Base-by-base conservation (phyloP, 106 monocot species). In the Dendrobium huoshanense region DNA sequence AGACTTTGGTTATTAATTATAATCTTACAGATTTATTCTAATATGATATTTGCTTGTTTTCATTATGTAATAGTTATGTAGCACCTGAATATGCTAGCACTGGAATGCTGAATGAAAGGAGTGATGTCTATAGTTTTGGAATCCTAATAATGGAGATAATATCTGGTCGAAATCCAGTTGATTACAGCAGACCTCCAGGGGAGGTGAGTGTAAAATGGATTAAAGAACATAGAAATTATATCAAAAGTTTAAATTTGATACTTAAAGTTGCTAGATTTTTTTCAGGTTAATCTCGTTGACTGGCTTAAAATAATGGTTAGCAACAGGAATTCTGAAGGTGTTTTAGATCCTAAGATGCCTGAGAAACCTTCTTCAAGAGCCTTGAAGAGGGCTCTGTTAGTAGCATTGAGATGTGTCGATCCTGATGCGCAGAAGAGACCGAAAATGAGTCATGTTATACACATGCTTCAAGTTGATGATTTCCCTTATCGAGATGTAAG, bases 101-200 rank as follows among this genome's bases (percentile, higher is more conserved):
- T 15, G 92, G 95, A 10, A 95, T 95, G 95, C 79, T 95, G 78
- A 95, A 95, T 80, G 95, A 95, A 80, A 91, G 89, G 40, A 95
- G 95, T 54, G 95, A 95, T 75, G 91, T 95, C 5, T 95, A 95
- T 82, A 95, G 95, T 79, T 95, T 95, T 80, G 95, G 92, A 19
- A 95, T 95, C 48, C 92, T 95, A 47, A 92, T 95, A 20, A 95
- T 95, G 95, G 95, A 95, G 80, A 85, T 95, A 75, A 93, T 95
- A 72, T 89, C 95, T 47, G 92, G 95, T 67, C 90, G 92, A 47
- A 88, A 79, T 41, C 95, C 92, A 11, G 95, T 95, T 37, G 95
- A 95, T 56, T 91, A 95, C 76, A 91, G 87, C 78, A 89, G 95
- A 72, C 92, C 95, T 77, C 88, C 84, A 42, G 92, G 89, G 70